phyloP scores from a whole-genome alignment of 2,329 filamentous ascomycete genomes.

The Exophiala aquamarina region DNA sequence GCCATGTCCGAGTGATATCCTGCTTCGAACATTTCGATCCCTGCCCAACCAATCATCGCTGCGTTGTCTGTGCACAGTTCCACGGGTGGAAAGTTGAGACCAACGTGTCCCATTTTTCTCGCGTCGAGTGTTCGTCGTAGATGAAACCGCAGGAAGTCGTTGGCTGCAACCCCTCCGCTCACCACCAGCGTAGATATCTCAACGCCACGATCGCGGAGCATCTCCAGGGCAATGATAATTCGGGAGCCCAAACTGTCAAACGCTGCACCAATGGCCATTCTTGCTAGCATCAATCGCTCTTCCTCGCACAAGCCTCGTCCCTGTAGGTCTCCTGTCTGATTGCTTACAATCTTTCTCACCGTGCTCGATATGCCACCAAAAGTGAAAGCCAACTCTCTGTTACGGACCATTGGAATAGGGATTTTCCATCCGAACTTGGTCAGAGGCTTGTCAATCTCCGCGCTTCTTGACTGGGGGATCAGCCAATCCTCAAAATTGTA shows the following conservation, averaged over 20 bases:
- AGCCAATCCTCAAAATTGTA: conserved; percentile 51
- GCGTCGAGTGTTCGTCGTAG: conserved; percentile 60
- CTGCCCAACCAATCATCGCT: conserved; percentile 95
- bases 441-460: conserved; percentile 51
- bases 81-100: conserved; percentile 72
- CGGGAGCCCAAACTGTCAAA: conserved; percentile 86
- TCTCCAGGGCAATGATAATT: conserved; percentile 67
- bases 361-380: conserved; percentile 72
- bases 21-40: conserved; percentile 83
- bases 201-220: conserved; percentile 29
- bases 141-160: conserved; percentile 73
- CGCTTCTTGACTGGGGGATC: conserved; percentile 54
- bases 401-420: conserved; percentile 64
- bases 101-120: conserved; percentile 63
- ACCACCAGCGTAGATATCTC: conserved; percentile 68
- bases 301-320: conserved; percentile 37
- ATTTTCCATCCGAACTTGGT: conserved; percentile 66
- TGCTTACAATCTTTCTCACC: conserved; percentile 52
- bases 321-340: conserved; percentile 31
- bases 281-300: conserved; percentile 69
- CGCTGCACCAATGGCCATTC: conserved; percentile 71
- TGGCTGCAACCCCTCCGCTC: conserved; percentile 87
- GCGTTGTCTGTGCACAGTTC: conserved; percentile 90
- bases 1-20: conserved; percentile 67
- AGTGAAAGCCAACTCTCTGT: conserved; percentile 64